Conservation (phyloP, 2,329 filamentous ascomycete species). For the Capronia americana region DNA sequence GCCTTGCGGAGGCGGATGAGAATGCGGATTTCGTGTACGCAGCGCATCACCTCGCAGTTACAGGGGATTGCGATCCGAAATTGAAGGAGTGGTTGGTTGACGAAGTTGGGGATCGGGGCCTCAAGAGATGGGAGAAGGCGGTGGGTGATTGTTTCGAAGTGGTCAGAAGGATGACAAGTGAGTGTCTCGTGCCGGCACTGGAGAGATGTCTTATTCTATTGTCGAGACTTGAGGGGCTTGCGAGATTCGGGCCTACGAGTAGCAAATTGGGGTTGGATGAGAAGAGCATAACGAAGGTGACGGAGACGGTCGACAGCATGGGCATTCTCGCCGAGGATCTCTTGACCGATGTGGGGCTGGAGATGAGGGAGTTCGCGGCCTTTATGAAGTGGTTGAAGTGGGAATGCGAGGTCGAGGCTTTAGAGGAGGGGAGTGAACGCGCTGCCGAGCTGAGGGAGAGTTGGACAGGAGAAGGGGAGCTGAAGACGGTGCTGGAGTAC, state of each 20-base stretch:
- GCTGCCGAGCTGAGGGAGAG: conserved; percentile 77
- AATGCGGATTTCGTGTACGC: conserved; percentile 69
- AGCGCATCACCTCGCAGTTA: conserved; percentile 82
- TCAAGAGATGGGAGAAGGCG: conserved; percentile 94
- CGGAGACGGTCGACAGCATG: conserved; percentile 77
- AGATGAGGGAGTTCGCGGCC: conserved; percentile 75
- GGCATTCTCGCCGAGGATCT: conserved; percentile 76
- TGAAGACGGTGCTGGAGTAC: conserved; percentile 75
- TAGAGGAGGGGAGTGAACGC: conserved; percentile 63
- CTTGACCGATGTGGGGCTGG: conserved; percentile 72
- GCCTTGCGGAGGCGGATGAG: conserved; percentile 67
- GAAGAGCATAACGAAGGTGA: conserved; percentile 60
- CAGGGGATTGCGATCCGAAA: conserved; percentile 76
- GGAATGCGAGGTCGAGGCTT: conserved; percentile 78
- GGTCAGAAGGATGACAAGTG: conserved; percentile 77
- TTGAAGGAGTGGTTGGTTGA: conserved; percentile 90
- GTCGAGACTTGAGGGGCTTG: conserved; percentile 81
- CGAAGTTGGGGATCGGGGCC: conserved; percentile 78
- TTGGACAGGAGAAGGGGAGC: conserved; percentile 63
- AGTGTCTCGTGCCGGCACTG: conserved; percentile 86
- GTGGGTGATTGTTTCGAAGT: conserved; percentile 78
- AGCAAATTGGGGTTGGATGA: conserved; percentile 71
- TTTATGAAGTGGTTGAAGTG: conserved; percentile 86
- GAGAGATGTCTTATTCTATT: conserved; percentile 83
- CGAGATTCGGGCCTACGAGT: conserved; percentile 74